Base-by-base conservation (phyloP, 345 rosid species). In the Cardamine resedifolia region DNA sequence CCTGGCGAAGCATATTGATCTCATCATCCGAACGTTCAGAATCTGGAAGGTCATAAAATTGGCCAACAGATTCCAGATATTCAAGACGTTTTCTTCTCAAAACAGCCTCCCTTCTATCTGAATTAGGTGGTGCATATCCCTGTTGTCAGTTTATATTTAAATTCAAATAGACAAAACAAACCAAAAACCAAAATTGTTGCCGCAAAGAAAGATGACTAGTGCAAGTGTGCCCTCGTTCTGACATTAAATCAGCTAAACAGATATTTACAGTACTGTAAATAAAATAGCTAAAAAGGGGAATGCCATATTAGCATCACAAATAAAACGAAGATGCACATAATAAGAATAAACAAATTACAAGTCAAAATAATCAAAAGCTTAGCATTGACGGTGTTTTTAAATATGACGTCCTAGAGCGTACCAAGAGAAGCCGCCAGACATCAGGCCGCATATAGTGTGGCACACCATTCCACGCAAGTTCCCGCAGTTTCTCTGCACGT, bases 91-190 rank as follows among this genome's bases (percentile, higher is more conserved):
- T 95, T 77, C 96, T 91, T 79, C 86, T 86, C 64, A 91, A 74
- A 78, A 87, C 90, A 71, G 86, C 90, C 81, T 91, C 97, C 90
- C 98, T 86, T 88, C 97, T 88, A 88, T 95, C 99, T 90, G 98
- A 91, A 86, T 95, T 95, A 87, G 99, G 85, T 79, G 99, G 94
- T 95, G 97, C 98, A 88, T 90, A 91, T 90, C 98, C 99, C 97
- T 95, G 98, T 88, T 79, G 96, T 95, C 96, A 88, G 89, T 83
- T 83, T 85, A 87, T 84, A 79, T 81, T 85, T 72, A 76, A 84
- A 82, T 80, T 87, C 83, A 80, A 81, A 65, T 67, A 51, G 50
- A n/a, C 52, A 48, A 38, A 27, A 48, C 5, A 59, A 77, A 79
- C 30, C 60, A 72, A 68, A 66, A 44, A 38, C 18, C n/a, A 73